These are phyloP conservation scores for Dactylonectria macrodidyma DNA, from an alignment of 2,329 filamentous ascomycete genomes.

Conservation along the genomic window DNA sequence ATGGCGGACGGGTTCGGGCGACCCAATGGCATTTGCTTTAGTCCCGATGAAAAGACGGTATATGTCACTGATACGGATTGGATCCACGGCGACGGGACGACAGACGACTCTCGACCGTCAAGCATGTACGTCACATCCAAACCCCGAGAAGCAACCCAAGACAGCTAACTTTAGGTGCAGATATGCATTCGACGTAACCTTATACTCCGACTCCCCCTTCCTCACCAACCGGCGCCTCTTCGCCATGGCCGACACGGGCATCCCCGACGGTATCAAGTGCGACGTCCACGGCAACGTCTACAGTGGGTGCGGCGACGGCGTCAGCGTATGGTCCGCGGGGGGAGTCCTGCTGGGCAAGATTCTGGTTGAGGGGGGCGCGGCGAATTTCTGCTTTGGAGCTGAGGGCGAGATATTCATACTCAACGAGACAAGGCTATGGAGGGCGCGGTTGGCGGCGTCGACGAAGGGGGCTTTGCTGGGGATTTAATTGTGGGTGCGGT, in stretches of 20 bases:
- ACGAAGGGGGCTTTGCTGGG: slow-evolving; percentile 43
- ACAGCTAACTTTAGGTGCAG: slow-evolving; percentile 31
- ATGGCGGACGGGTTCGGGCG: slow-evolving; percentile 64
- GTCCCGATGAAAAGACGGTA: slow-evolving; percentile 59
- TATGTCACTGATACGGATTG: slow-evolving; percentile 63
- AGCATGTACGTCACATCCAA: slow-evolving; percentile 46
- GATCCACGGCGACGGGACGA: slow-evolving; percentile 52
- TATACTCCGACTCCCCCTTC: slow-evolving; percentile 52
- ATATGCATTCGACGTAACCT: slow-evolving; percentile 54
- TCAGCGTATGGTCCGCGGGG: slow-evolving; percentile 63
- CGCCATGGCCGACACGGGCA: slow-evolving; percentile 62
- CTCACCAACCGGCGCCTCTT: slow-evolving; percentile 66
- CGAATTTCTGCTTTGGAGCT: slow-evolving; percentile 64
- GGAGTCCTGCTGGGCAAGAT: slow-evolving; percentile 64
- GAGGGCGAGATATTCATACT: slow-evolving; percentile 61
- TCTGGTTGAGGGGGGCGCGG: slow-evolving; percentile 57
- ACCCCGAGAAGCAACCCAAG: not conserved
- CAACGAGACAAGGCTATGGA: slow-evolving; percentile 62
- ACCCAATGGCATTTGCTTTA: slow-evolving; percentile 63
- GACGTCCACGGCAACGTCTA: slow-evolving; percentile 65
- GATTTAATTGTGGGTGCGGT: slow-evolving; percentile 2
- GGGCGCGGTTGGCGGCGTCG: slow-evolving; percentile 41
- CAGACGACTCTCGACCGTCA: slow-evolving; percentile 42
- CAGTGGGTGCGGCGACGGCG: slow-evolving; percentile 63
- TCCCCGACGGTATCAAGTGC: slow-evolving; percentile 65